Percentiles rank a stretch among this genome's conserved stretches.
These are phyloP conservation scores for Catunica adiposa DNA, from an alignment of 2,329 filamentous ascomycete species.

Conservation along the genomic window DNA sequence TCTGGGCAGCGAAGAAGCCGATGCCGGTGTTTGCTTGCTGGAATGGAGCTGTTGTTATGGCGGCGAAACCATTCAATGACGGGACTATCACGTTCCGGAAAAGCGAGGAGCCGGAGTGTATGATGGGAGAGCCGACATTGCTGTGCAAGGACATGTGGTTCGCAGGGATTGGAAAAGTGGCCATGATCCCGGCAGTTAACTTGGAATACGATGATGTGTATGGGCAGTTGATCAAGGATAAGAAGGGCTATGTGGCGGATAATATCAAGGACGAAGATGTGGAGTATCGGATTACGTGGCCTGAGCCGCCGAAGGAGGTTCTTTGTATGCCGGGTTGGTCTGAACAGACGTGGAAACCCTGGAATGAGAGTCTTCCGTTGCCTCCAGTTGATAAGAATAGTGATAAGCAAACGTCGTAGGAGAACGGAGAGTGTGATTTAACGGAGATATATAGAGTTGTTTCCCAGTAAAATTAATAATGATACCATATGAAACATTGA, in stretches of 20 bases:
- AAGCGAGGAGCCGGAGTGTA: conserved; percentile 28
- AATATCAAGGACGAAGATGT: conserved; percentile 20
- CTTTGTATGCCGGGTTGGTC: conserved; percentile 31
- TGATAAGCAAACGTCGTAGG: not conserved
- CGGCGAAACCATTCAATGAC: conserved; percentile 30
- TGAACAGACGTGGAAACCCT: conserved; percentile 27
- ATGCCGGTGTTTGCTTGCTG: conserved; percentile 46
- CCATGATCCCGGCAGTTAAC: conserved; percentile 38
- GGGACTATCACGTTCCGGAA: conserved; percentile 30
- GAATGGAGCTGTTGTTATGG: conserved; percentile 38
- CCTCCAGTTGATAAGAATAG: not conserved
- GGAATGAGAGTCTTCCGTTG: conserved; percentile 21
- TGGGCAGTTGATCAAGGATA: conserved; percentile 29
- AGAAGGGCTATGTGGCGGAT: conserved; percentile 32
- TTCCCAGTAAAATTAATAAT: not conserved
- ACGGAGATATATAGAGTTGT: not conserved
- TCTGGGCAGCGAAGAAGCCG: conserved; percentile 25
- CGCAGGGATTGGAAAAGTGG: conserved; percentile 33
- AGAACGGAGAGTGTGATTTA: not conserved
- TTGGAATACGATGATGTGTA: conserved; percentile 35
- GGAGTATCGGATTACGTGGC: conserved; percentile 27
- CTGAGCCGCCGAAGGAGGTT: conserved; percentile 28
- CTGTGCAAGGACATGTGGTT: conserved; percentile 43
- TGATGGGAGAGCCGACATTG: conserved; percentile 36
- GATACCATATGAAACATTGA: no score